Evolutionary conservation across 352 stramenopile species (phyloP).

Genomic region (Saprolegnia parasitica): DNA sequence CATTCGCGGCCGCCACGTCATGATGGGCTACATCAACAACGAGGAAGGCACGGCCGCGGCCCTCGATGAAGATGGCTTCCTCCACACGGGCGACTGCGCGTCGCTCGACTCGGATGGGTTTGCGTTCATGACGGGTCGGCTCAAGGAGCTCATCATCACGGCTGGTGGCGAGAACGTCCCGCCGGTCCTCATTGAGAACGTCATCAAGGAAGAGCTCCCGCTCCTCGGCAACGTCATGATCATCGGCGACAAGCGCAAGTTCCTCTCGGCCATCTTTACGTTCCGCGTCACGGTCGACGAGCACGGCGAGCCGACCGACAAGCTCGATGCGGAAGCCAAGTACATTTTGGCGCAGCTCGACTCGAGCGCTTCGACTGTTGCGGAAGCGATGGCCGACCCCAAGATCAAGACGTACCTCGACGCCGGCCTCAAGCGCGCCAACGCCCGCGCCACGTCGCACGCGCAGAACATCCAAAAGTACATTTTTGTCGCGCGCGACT

Average conservation of each 20-base stretch:
- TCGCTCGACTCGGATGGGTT: constrained; percentile 50
- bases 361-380: constrained; percentile 42
- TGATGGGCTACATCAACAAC: constrained; percentile 71
- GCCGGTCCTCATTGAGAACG: constrained; percentile 54
- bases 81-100: constrained; percentile 67
- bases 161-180: constrained; percentile 77
- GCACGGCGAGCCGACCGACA: constrained; percentile 38
- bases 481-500: constrained; percentile 41
- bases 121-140: constrained; percentile 62
- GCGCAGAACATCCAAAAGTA: constrained; percentile 43
- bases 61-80: constrained; percentile 65
- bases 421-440: constrained; percentile 32
- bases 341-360: constrained; percentile 36
- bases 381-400: constrained; percentile 36
- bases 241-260: constrained; percentile 64
- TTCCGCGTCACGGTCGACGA: constrained; percentile 38
- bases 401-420: constrained; percentile 46
- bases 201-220: constrained; percentile 46
- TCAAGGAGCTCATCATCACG: constrained; percentile 82
- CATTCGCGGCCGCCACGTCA: constrained; percentile 55
- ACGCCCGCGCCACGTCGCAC: constrained; percentile 26
- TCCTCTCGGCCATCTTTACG: constrained; percentile 56
- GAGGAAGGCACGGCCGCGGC: constrained; percentile 45
- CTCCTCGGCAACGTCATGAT: constrained; percentile 56
- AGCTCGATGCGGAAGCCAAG: constrained; percentile 45